These are phyloP conservation scores for Aurantiochytrium sp. DNA, from an alignment of 108 stramenopile species.

Conservation along the genomic window DNA sequence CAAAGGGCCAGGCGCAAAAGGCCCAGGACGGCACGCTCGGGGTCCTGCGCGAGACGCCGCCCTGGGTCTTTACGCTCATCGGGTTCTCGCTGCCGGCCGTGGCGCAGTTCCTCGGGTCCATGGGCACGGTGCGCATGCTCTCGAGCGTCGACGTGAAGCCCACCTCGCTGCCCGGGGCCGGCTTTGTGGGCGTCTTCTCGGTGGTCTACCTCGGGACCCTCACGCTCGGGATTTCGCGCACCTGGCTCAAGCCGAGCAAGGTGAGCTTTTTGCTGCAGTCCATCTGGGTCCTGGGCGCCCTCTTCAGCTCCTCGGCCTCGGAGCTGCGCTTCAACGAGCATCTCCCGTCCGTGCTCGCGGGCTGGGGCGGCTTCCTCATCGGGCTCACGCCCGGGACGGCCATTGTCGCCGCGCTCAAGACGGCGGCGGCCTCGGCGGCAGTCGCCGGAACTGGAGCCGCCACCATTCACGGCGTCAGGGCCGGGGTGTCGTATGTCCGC, in stretches of 20 bases:
- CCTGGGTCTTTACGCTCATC: neutral
- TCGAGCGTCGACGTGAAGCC: neutral
- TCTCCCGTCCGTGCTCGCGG: conserved; percentile 15
- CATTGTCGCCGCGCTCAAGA: neutral
- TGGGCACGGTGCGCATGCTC: neutral
- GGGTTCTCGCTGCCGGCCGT: neutral
- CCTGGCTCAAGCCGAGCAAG: conserved; percentile 16
- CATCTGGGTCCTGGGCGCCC: neutral
- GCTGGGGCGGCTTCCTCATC: neutral
- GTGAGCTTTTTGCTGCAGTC: neutral
- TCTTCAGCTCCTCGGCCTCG: conserved; percentile 2
- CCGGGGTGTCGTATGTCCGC: neutral
- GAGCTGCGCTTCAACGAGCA: neutral
- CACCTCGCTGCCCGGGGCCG: neutral
- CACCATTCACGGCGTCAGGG: neutral
- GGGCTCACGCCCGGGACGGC: conserved; percentile 1
- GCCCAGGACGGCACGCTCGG: neutral
- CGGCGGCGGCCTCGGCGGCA: conserved; percentile 16
- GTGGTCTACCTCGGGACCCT: neutral
- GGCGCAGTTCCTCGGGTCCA: neutral
- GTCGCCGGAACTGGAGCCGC: neutral
- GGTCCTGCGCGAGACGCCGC: neutral
- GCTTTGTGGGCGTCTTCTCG: neutral
- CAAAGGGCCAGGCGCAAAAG: neutral
- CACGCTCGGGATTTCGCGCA: neutral